Evolutionary conservation across 768 basidiomycete genomes (phyloP).

Genomic region (Tulasnella sp.): DNA sequence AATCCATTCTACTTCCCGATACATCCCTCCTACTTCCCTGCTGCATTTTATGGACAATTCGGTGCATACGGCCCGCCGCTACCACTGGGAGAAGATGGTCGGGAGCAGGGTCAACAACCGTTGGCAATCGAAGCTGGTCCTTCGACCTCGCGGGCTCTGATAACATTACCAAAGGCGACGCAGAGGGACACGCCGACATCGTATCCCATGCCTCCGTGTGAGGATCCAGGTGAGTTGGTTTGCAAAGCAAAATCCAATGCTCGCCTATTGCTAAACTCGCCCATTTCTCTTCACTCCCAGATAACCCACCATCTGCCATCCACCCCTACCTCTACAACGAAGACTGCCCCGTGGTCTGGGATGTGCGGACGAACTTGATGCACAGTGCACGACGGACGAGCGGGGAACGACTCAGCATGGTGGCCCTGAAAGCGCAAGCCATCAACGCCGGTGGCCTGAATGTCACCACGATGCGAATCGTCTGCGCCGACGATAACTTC

Average conservation of each 20-base stretch:
- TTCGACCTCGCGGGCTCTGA: not conserved
- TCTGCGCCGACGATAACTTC: constrained; percentile 41
- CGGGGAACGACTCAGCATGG: not conserved
- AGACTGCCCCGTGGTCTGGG: not conserved
- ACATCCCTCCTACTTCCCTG: too few species aligned
- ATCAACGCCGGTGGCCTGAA: constrained; percentile 9
- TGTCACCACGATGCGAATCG: constrained; percentile 34
- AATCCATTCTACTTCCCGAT: too few species aligned
- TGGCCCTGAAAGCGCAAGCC: constrained; percentile 6
- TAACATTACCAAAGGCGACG: not conserved
- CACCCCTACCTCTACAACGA: constrained; percentile 7
- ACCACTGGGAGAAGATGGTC: not conserved
- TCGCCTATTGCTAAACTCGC: too few species aligned
- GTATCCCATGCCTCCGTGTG: constrained; percentile 6
- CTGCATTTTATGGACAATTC: too few species aligned
- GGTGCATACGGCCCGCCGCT: not conserved
- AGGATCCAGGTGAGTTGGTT: not conserved
- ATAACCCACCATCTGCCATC: constrained; percentile 8
- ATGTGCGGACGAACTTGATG: constrained; percentile 3
- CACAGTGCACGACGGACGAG: not conserved
- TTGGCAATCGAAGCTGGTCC: not conserved
- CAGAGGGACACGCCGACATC: constrained; percentile 6
- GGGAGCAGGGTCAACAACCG: too few species aligned
- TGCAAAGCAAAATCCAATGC: too few species aligned
- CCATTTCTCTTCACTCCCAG: not conserved